These are phyloP conservation scores for Xanthoceras sorbifolium DNA, from an alignment of 345 rosid genomes.

Conservation along the genomic window DNA sequence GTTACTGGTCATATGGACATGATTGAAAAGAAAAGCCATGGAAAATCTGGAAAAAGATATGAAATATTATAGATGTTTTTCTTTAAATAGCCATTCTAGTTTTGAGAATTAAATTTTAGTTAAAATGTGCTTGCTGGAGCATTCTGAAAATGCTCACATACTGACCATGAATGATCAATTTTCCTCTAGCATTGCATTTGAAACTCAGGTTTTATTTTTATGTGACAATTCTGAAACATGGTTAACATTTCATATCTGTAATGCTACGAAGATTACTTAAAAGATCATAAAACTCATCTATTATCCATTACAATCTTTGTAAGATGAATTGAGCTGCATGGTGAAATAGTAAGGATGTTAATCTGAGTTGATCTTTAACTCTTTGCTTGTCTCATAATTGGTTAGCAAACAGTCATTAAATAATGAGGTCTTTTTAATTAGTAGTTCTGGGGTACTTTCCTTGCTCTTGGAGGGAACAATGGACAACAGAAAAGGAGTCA, in stretches of 20 bases:
- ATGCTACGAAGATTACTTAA: neutral
- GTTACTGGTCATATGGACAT: neutral
- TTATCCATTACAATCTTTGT: neutral
- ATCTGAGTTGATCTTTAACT: neutral
- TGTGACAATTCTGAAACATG: neutral
- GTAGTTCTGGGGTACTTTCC: neutral
- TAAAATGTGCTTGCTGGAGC: neutral
- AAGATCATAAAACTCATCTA: neutral
- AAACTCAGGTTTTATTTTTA: neutral
- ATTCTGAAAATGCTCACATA: neutral
- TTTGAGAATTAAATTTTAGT: neutral
- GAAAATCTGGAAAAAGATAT: neutral
- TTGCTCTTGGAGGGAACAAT: neutral
- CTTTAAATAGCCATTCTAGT: neutral
- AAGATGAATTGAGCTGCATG: neutral
- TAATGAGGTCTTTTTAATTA: neutral
- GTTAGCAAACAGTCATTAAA: neutral
- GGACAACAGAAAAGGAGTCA: neutral
- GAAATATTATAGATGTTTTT: neutral
- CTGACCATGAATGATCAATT: neutral
- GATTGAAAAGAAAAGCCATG: neutral
- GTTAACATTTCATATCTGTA: neutral
- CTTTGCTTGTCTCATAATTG: neutral
- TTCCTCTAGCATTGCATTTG: neutral
- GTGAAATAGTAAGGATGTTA: constrained; percentile 4